Conservation (phyloP, 306 rosid species). For the Chamaecrista fasciculata region DNA sequence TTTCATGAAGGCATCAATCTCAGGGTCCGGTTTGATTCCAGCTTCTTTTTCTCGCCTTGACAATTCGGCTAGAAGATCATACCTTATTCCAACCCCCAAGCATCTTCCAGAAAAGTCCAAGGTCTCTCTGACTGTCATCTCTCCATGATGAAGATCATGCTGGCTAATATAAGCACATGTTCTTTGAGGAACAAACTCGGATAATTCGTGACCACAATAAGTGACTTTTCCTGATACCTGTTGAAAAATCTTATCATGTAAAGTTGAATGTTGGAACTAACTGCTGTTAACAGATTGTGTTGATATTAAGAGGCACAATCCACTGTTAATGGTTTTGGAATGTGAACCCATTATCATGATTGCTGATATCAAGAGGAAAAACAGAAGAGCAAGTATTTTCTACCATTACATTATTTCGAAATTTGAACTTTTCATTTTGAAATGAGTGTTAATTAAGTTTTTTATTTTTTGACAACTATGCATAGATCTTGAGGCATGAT, state of each 20-base stretch:
- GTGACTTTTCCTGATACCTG: slow-evolving; percentile 65
- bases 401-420: no score
- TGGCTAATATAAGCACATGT: slow-evolving; percentile 86
- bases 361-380: not conserved
- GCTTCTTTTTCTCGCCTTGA: slow-evolving; percentile 55
- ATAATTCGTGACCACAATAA: slow-evolving; percentile 74
- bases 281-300: not conserved
- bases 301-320: not conserved
- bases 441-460: no score
- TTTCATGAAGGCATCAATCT: slow-evolving; percentile 78
- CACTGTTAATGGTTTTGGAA: not conserved
- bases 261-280: slow-evolving; percentile 19
- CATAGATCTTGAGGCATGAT: no score
- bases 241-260: not conserved
- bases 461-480: no score
- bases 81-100: slow-evolving; percentile 65
- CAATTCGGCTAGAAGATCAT: slow-evolving; percentile 53
- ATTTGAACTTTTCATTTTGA: no score
- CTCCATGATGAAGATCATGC: slow-evolving; percentile 79
- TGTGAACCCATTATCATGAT: not conserved
- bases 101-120: slow-evolving; percentile 67
- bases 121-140: slow-evolving; percentile 74
- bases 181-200: slow-evolving; percentile 80
- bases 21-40: slow-evolving; percentile 62
- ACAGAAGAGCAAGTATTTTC: not conserved